Base-by-base conservation (phyloP, 1,139 yeast species). In the Pichia sp. region DNA sequence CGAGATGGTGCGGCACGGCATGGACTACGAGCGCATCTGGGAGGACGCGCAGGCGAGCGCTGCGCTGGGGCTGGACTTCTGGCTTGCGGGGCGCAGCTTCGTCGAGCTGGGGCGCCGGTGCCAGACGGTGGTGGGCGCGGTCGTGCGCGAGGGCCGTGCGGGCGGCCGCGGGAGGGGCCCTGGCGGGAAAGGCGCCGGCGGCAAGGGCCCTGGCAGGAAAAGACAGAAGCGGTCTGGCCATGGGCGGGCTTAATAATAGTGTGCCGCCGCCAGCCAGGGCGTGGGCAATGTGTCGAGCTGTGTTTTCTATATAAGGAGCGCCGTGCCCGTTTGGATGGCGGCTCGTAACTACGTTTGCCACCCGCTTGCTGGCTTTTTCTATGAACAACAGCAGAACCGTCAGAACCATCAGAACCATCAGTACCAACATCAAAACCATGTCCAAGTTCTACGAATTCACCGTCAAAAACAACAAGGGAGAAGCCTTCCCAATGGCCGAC, bases 31-130 rank as follows among this genome's bases (percentile, higher is more conserved):
- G 43, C 60, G 76, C 49, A 77, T 84, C 41, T 72, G 80, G 53
- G 81, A 79, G 48, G 76, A 79, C 36, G 80, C 85, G 43, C 70
- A 82, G 53, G 74, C 73, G 20, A 44, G 77, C 80, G 35, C 80
- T 81, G 9, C 76, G 80, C 62, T 53, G 8, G 56, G 50, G 16
- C 26, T 45, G 23, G 90, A 85, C 62, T 83, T 78, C 59, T 85
- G 82, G 67, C 72, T 85, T 58, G 87, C 80, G 56, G 79, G 85
- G 50, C 72, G 92, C 62, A 79, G 79, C 24, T 68, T 80, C 0
- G 69, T 77, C 8, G 94, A 85, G 61, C 66, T 85, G 39, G 72
- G 80, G 15, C 76, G 92, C 68, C 72, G 95, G 58, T 79, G 87
- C 52, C 74, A 74, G 46, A 82, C 90, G 0, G 67, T 85, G 53